These are phyloP conservation scores for Panaeolus cyanescens DNA, from an alignment of 768 basidiomycete species.

Conservation along the genomic window DNA sequence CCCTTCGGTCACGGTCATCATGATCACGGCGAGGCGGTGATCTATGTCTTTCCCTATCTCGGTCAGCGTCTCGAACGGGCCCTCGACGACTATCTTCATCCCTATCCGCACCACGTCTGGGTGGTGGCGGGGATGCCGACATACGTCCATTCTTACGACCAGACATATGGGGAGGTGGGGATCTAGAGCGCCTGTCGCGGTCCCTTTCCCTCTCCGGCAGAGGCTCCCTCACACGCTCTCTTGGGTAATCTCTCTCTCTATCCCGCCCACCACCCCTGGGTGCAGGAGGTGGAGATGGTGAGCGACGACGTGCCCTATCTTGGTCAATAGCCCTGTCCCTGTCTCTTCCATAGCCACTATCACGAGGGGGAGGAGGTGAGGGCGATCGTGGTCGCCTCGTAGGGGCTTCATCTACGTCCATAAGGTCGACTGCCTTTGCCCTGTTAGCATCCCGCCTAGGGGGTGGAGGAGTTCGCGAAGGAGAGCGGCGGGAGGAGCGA, in stretches of 20 bases:
- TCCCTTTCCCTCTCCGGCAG: conserved; percentile 6
- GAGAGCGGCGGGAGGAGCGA: conserved; percentile 15
- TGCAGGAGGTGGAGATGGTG: conserved; percentile 23
- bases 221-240: not conserved
- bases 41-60: conserved; percentile 12
- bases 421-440: conserved; percentile 8
- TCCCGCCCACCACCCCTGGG: conserved; percentile 15
- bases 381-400: conserved; percentile 10
- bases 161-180: conserved; percentile 7
- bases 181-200: conserved; percentile 10
- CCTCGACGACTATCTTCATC: conserved; percentile 7
- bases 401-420: conserved; percentile 8
- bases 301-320: conserved; percentile 7
- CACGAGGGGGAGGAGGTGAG: conserved; percentile 9
- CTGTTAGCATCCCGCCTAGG: conserved; percentile 13
- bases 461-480: conserved; percentile 18
- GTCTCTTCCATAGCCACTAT: conserved; percentile 6
- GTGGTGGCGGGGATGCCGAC: conserved; percentile 18
- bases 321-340: conserved; percentile 10
- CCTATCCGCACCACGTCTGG: conserved; percentile 15
- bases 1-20: not conserved
- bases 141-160: conserved; percentile 6
- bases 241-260: conserved; percentile 9
- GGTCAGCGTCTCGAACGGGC: conserved; percentile 2
- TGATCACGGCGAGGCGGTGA: conserved; percentile 16